Base-by-base conservation (phyloP, 441 rosid species). In the Isatis lusitanica region DNA sequence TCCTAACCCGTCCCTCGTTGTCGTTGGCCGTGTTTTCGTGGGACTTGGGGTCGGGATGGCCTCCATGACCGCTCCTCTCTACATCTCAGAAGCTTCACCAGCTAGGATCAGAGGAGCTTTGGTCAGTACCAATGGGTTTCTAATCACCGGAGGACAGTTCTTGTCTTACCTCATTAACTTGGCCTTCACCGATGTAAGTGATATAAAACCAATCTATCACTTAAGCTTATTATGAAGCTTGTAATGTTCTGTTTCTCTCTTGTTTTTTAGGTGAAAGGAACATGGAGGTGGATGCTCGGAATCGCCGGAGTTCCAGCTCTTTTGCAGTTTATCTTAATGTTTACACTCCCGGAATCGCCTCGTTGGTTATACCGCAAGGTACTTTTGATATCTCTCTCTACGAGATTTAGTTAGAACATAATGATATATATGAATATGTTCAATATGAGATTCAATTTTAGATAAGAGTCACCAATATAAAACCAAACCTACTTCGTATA, bases 261-360 rank as follows among this genome's bases (percentile, higher is more conserved):
- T 64, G 44, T 44, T 73, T 44, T 73, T 10, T 46, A 89, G 94
- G 90, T 77, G 40, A 83, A 48, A 1, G 89, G 93, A 48, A 90
- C 97, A 2, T 93, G 98, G 97, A 79, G 96, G 17, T 91, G 98
- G 97, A 93, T 91, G 98, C 93, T 93, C 3, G 97, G 98, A 12
- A 78, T 93, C 26, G 96, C 97, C 0, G 96, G 91, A 17, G 0
- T 86, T 59, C 97, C 97, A 26, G 96, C 96, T 50, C 43, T 91
- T 9, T 17, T 91, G 62, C 98, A 93, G 82, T 87, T 91, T 61
- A 0, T 78, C 21, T 68, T 93, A 46, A 86, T 93, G 97, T 24
- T 85, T 26, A 26, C 75, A 39, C 91, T 93, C 24, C 98, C 97
- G 0, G 97, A 93, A 74, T 91, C 98, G 0, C 98, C 98, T 0